These are phyloP conservation scores for Symbiodinium pilosum DNA, from an alignment of 73 alveolate species.

Conservation along the genomic window DNA sequence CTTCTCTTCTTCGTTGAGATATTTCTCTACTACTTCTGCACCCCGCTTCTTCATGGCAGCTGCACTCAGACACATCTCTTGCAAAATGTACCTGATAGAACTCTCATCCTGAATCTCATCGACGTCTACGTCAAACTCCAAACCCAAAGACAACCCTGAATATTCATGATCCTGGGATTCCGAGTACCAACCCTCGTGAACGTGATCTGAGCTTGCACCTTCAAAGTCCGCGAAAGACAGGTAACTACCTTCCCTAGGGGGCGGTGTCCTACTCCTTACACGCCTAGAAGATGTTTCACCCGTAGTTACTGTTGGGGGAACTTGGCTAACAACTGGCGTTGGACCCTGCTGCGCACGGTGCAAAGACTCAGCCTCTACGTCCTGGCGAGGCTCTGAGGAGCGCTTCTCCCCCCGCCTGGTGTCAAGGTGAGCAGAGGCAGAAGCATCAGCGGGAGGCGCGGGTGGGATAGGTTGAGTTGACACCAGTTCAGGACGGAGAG, in stretches of 20 bases:
- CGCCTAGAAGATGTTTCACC: too few relatives aligned
- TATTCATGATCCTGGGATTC: background rate
- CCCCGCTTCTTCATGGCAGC: background rate
- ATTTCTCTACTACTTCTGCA: background rate
- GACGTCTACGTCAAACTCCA: background rate
- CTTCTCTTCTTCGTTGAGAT: background rate
- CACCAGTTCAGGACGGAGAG: too few relatives aligned
- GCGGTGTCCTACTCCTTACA: background rate
- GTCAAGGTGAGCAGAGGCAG: too few relatives aligned
- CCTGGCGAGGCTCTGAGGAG: too few relatives aligned
- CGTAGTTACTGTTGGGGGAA: too few relatives aligned
- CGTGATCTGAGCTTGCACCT: background rate
- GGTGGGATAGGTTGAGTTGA: too few relatives aligned
- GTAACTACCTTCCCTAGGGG: background rate
- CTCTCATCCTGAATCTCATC: background rate
- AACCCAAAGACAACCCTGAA: background rate
- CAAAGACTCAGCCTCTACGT: too few relatives aligned
- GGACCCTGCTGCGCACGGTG: too few relatives aligned
- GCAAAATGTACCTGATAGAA: background rate
- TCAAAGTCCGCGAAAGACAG: background rate
- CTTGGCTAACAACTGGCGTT: too few relatives aligned
- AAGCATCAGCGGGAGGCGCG: too few relatives aligned
- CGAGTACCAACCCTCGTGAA: background rate
- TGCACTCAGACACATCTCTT: background rate
- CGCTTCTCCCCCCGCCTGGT: too few relatives aligned